Base-by-base conservation (phyloP, 768 basidiomycete species). In the Mycena albidolilacea region DNA sequence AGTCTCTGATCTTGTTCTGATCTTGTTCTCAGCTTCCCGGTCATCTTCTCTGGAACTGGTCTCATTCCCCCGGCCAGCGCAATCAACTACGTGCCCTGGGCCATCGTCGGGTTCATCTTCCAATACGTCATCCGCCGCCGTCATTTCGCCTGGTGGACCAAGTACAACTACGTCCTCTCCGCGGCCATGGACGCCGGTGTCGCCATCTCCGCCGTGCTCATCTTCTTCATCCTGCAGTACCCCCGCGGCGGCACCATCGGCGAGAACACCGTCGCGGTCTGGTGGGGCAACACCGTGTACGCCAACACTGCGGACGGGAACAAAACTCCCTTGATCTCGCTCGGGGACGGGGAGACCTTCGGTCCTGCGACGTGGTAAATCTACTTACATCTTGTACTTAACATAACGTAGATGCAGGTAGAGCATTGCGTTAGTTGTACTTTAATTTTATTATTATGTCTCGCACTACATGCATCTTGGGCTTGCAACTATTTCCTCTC, bases 91-190 rank as follows among this genome's bases (percentile, higher is more conserved):
- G 90, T 92, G 8, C 86, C 91, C 10, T 92, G 90, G 90, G 86
- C 86, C 1, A 87, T 91, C 62, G 86, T 91, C 48, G 91, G 90
- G 14, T 92, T 91, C 80, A 83, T 91, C 68, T 92, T 92, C 87
- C 89, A 92, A 72, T 91, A 88, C 65, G 78, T 87, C 67, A 85
- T 92, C 75, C 86, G 91, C 41, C 83, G 89, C 60, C 87, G 84
- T 77, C 84, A 92, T 74, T 90, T 91, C 81, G 86, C 89, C 1
- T 92, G 91, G 91, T 92, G 91, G 91, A 83, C 85, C n/a, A 92
- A 92, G 81, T 89, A 89, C 81, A 89, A 89, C 78, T 89, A 75
- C 44, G 74, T 75, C 17, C 77, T 90, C 8, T 90, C 89, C 9
- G 87, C 89, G 0, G 90, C 88, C 5, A 64, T 91, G 78, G 89